Evolutionary conservation across 176 grass and related monocot genomes (phyloP), one percentile per base, ranked within the genome.

Genomic region (Ampelocalamus luodianensis): DNA sequence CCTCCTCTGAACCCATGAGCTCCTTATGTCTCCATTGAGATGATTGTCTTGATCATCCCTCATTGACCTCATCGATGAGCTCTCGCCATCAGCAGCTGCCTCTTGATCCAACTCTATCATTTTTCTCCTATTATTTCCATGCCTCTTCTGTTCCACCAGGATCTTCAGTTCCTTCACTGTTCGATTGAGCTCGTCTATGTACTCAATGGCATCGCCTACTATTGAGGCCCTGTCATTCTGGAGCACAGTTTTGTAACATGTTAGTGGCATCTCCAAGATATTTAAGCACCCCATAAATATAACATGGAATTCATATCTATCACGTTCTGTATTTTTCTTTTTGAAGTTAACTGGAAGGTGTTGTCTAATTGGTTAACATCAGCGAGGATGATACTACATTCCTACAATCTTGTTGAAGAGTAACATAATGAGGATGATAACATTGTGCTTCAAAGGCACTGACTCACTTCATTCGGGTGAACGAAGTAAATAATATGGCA

Each of bases 181-280:
- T 40, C 92, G 79, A 74, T 91, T 87, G 32, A 97, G 95, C 84
- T 97, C 92, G 27, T 91, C 88, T 50, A 97, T 97, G 65, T 97
- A 94, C 43, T 94, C 95, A 60, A 94, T 97, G 12, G 92, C 90
- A 78, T 94, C 90, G 2, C 95, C 92, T 29, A 93, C 92, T 68
- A 94, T 91, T 29, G 95, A 97, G 43, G 95, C 95, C 81, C 88
- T 92, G 68, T 97, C 95, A 39, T 61, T 81, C 95, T 97, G 75
- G 43, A 87, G 44, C 32, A 80, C 32, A 72, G 22, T 68, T 60
- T 26, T 36, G 32, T 23, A 74, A 80, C 24, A 67, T 11, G 59
- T 89, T 79, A 89, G 38, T 88, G 49, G 3, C 26, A 56, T 72
- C n/a, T 71, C 27, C 60, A 73, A 42, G 55, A 83, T 62, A 88